Conservation (phyloP, 805 yeast genomes). For the Pichia cabralensis region DNA sequence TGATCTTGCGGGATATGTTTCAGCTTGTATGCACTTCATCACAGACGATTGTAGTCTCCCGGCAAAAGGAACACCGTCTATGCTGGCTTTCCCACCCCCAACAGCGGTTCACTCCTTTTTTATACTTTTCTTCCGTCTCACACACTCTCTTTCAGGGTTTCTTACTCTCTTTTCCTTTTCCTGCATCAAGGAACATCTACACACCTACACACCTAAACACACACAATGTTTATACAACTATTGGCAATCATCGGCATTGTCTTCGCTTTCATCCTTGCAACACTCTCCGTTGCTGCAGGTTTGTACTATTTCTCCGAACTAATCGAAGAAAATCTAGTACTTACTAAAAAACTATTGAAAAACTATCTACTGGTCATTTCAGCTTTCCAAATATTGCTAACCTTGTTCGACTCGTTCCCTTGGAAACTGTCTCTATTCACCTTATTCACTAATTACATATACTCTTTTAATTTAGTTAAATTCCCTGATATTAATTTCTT, state of each 20-base stretch:
- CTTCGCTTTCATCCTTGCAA: slow-evolving; percentile 50
- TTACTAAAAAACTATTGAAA: slow-evolving; percentile 21
- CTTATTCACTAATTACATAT: slow-evolving; percentile 58
- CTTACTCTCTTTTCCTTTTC: too few relatives aligned
- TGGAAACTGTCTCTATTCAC: slow-evolving; percentile 56
- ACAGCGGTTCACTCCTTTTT: too few relatives aligned
- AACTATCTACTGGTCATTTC: slow-evolving; percentile 18
- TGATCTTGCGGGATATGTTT: too few relatives aligned
- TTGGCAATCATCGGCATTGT: slow-evolving; percentile 52
- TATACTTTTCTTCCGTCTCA: too few relatives aligned
- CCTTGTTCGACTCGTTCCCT: slow-evolving; percentile 71
- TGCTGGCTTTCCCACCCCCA: too few relatives aligned
- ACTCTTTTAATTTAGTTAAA: slow-evolving; percentile 65
- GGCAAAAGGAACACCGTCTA: too few relatives aligned
- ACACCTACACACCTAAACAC: not conserved
- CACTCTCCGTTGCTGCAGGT: slow-evolving; percentile 73
- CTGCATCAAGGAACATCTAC: too few relatives aligned
- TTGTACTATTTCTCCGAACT: slow-evolving; percentile 83
- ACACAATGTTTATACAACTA: slow-evolving; percentile 46
- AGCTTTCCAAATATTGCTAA: slow-evolving; percentile 35
- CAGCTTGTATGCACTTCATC: too few relatives aligned
- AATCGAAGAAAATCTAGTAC: slow-evolving; percentile 75
- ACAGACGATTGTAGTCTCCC: too few relatives aligned
- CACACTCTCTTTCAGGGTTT: too few relatives aligned
- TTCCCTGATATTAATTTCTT: slow-evolving; percentile 76